Conservation (phyloP, 768 basidiomycete species). For the Leccinum variicolor region DNA sequence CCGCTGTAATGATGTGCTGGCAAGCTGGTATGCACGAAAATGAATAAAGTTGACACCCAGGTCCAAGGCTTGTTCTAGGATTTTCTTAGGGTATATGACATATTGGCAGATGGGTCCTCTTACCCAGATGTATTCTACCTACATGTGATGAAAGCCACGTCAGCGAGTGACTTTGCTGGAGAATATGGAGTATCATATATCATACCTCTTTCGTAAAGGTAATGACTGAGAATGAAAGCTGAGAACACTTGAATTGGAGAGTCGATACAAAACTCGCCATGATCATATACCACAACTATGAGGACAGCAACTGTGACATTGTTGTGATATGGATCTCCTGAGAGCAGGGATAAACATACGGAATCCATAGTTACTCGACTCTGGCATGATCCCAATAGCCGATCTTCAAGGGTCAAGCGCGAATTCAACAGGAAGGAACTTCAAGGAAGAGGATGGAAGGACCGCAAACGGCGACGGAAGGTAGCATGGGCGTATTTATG, state of each 20-base stretch:
- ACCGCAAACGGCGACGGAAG: too few relatives aligned
- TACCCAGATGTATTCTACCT: constrained; percentile 10
- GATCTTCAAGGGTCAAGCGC: too few relatives aligned
- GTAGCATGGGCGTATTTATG: not conserved
- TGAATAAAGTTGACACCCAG: not conserved
- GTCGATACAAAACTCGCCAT: not conserved
- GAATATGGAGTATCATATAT: not conserved
- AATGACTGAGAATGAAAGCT: not conserved
- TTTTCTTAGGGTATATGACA: not conserved
- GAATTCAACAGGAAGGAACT: not conserved
- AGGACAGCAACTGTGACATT: not conserved
- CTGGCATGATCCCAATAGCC: not conserved
- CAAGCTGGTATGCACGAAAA: not conserved
- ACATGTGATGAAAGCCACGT: not conserved
- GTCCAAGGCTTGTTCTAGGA: not conserved
- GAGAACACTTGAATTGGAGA: not conserved
- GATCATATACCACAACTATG: not conserved
- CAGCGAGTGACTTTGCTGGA: not conserved
- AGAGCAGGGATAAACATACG: not conserved
- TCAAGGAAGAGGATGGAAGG: not conserved
- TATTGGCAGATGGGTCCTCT: not conserved
- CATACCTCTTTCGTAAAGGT: not conserved
- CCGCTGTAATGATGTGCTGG: not conserved
- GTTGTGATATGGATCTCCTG: not conserved
- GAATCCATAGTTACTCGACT: not conserved